phyloP scores from a whole-genome alignment of 2,329 filamentous ascomycete species.

The Calonectria pteridis region DNA sequence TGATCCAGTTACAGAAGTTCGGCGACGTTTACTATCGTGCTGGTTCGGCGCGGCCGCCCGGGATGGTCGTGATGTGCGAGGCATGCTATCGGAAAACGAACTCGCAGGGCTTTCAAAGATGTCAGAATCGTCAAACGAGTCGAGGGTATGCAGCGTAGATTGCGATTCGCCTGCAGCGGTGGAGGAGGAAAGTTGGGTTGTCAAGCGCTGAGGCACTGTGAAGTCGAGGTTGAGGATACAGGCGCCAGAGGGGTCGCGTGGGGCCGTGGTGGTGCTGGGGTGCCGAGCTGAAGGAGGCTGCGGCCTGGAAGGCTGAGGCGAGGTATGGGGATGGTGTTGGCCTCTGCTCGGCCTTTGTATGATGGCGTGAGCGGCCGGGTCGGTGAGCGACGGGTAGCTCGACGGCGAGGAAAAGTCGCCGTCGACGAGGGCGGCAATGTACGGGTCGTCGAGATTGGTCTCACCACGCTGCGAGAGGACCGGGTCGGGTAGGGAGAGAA shows the following conservation, averaged over 20 bases:
- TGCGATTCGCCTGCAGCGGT: constrained; percentile 43
- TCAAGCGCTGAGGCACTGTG: constrained; percentile 35
- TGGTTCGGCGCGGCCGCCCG: constrained; percentile 30
- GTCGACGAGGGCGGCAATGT: constrained; percentile 44
- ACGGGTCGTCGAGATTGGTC: constrained; percentile 39
- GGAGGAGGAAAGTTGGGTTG: constrained; percentile 39
- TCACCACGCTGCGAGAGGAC: constrained; percentile 20
- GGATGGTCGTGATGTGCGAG: constrained; percentile 36
- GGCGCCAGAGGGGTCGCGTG: constrained; percentile 39
- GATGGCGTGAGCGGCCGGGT: constrained; percentile 28
- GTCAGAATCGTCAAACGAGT: constrained; percentile 45
- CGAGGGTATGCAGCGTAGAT: constrained; percentile 43
- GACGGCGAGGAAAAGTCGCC: constrained; percentile 53
- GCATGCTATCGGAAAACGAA: constrained; percentile 49
- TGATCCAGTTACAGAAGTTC: constrained; percentile 32
- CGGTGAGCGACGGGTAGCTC: constrained; percentile 48
- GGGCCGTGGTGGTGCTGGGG: constrained; percentile 32
- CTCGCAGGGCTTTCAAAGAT: constrained; percentile 42
- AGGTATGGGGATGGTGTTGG: constrained; percentile 21
- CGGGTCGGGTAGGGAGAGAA: neutral
- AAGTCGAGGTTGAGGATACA: constrained; percentile 29
- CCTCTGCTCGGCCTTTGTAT: constrained; percentile 6
- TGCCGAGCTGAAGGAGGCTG: constrained; percentile 31
- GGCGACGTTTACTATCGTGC: constrained; percentile 44
- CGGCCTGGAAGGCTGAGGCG: constrained; percentile 37